These are phyloP conservation scores for Emmonsia crescens DNA, from an alignment of 2,329 filamentous ascomycete genomes.

Conservation along the genomic window DNA sequence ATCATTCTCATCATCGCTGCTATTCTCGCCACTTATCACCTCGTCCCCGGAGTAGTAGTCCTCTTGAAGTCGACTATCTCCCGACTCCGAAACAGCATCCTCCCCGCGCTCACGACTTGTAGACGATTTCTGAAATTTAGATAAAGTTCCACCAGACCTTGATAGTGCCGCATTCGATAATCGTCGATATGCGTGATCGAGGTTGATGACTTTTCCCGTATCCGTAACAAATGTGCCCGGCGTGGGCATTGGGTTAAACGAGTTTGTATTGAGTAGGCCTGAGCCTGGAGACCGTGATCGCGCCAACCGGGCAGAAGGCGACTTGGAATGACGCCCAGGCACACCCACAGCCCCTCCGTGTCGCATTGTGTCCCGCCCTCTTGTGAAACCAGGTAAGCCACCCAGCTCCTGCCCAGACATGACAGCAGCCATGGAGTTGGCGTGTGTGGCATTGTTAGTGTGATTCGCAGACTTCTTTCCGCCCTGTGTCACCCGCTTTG, in stretches of 20 bases:
- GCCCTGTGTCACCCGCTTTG: conserved; percentile 34
- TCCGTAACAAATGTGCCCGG: conserved; percentile 43
- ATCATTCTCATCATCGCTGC: conserved; percentile 25
- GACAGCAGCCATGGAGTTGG: conserved; percentile 38
- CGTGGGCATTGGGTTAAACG: conserved; percentile 31
- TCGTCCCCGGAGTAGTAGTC: conserved; percentile 63
- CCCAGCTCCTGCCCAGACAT: conserved; percentile 32
- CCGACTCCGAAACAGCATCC: conserved; percentile 36
- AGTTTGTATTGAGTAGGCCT: conserved; percentile 42
- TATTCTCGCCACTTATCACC: conserved; percentile 31
- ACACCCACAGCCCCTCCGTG: conserved; percentile 31
- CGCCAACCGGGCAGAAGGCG: conserved; percentile 19
- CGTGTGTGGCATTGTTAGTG: conserved; percentile 15
- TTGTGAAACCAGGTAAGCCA: conserved; percentile 24
- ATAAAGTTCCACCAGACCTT: conserved; percentile 52
- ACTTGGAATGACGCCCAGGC: conserved; percentile 26
- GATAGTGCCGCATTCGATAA: conserved; percentile 62
- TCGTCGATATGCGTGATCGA: conserved; percentile 58
- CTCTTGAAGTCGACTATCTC: conserved; percentile 52
- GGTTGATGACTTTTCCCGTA: conserved; percentile 53
- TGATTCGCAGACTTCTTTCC: conserved; percentile 22
- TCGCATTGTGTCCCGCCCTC: conserved; percentile 27
- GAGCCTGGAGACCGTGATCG: conserved; percentile 29
- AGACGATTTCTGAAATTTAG: conserved; percentile 48
- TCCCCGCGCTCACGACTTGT: conserved; percentile 18